Conservation (phyloP, 2,329 filamentous ascomycete genomes). For the Trichoderma simmonsii region DNA sequence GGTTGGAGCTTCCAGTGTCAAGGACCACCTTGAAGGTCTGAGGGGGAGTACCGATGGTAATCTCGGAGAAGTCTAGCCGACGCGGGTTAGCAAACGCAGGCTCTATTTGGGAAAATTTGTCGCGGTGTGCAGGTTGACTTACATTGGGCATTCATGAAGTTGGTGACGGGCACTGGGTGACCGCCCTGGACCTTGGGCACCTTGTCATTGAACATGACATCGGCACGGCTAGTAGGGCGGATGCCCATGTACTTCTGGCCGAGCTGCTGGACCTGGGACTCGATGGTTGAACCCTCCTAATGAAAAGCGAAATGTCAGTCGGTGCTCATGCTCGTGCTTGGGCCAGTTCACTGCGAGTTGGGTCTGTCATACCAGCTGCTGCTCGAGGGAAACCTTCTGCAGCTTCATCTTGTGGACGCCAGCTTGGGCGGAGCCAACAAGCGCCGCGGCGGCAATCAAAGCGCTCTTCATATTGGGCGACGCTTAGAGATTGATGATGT, state of each 20-base stretch:
- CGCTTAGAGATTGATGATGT: slow-evolving; percentile 12
- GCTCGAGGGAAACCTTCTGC: slow-evolving; percentile 87
- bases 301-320: slow-evolving; percentile 2
- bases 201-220: slow-evolving; percentile 77
- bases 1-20: slow-evolving; percentile 97
- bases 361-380: slow-evolving; percentile 74
- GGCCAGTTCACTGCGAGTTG: slow-evolving; percentile 6
- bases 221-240: slow-evolving; percentile 64
- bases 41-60: slow-evolving; percentile 84
- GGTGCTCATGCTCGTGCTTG: slow-evolving; percentile 10
- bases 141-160: slow-evolving; percentile 99
- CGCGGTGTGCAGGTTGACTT: slow-evolving; percentile 39
- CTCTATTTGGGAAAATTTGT: not conserved
- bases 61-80: slow-evolving; percentile 86
- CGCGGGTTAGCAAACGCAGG: not conserved
- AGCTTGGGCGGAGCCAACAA: slow-evolving; percentile 79
- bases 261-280: slow-evolving; percentile 75
- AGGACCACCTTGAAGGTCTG: slow-evolving; percentile 98
- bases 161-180: slow-evolving; percentile 86
- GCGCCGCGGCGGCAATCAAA: slow-evolving; percentile 72
- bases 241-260: slow-evolving; percentile 93
- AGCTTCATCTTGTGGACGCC: slow-evolving; percentile 95
- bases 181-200: slow-evolving; percentile 61
- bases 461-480: slow-evolving; percentile 76
- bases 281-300: slow-evolving; percentile 73